Percentiles rank a stretch among this genome's conserved stretches.
Evolutionary conservation across 2,329 filamentous ascomycete species (phyloP).

Genomic region (Trichoderma lentiforme): DNA sequence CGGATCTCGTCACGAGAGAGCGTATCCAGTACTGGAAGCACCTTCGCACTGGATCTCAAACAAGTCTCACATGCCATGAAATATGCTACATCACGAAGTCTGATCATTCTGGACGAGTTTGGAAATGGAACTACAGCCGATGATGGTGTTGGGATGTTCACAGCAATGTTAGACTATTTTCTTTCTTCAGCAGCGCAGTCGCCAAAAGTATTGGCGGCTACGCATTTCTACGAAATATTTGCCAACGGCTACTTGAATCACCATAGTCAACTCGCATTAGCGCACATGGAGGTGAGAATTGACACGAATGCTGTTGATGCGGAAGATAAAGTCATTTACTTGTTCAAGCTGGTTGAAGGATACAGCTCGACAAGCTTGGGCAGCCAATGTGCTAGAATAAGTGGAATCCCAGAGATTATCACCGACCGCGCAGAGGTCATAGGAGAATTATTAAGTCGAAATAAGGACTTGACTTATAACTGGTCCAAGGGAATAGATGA

Average conservation of each 20-base stretch:
- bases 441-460: slow-evolving; percentile 61
- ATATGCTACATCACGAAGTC: slow-evolving; percentile 69
- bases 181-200: slow-evolving; percentile 41
- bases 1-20: slow-evolving; percentile 73
- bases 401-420: slow-evolving; percentile 71
- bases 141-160: slow-evolving; percentile 57
- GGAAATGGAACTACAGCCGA: slow-evolving; percentile 60
- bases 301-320: slow-evolving; percentile 48
- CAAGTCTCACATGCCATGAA: slow-evolving; percentile 77
- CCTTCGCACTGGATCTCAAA: slow-evolving; percentile 75
- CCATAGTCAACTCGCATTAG: slow-evolving; percentile 53
- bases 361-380: slow-evolving; percentile 80
- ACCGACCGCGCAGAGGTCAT: slow-evolving; percentile 74
- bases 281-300: slow-evolving; percentile 68
- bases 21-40: slow-evolving; percentile 56
- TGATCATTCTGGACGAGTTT: slow-evolving; percentile 93
- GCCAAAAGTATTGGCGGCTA: slow-evolving; percentile 59
- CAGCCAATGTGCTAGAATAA: slow-evolving; percentile 78
- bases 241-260: slow-evolving; percentile 56
- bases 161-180: slow-evolving; percentile 57
- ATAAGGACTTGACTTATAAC: slow-evolving; percentile 49
- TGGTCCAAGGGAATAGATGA: background rate
- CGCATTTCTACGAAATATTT: slow-evolving; percentile 70
- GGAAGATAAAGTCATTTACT: slow-evolving; percentile 66
- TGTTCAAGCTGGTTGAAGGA: slow-evolving; percentile 68